phyloP scores from a whole-genome alignment of 768 basidiomycete species.

The Macrolepiota dolichaula region DNA sequence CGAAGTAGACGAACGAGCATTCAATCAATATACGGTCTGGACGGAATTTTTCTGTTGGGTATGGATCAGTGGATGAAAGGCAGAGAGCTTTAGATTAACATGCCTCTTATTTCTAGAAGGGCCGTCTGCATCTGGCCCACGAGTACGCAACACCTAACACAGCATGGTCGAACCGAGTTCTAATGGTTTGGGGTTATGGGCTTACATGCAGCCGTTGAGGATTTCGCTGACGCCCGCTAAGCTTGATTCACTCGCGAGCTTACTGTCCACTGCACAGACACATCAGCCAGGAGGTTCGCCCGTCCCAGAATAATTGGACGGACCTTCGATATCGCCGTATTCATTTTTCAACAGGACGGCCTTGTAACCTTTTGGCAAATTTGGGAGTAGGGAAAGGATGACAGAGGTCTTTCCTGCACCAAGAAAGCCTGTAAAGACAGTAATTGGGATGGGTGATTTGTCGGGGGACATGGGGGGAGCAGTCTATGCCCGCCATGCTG shows the following conservation, averaged over 20 bases:
- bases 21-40: conserved; percentile 95
- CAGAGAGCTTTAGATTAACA: conserved; percentile 1
- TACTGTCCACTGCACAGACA: conserved; percentile 69
- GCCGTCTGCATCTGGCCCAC: conserved; percentile 95
- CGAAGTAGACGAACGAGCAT: conserved; percentile 64
- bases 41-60: conserved; percentile 61
- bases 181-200: neutral
- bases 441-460: conserved; percentile 65
- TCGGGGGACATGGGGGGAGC: neutral
- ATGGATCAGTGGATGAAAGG: neutral
- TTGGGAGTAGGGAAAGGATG: conserved; percentile 80
- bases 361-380: conserved; percentile 81
- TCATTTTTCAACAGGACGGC: conserved; percentile 94
- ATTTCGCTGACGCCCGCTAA: conserved; percentile 90
- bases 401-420: conserved; percentile 79
- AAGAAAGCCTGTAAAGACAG: conserved; percentile 94
- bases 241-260: conserved; percentile 81
- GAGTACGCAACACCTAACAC: conserved; percentile 80
- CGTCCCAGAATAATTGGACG: neutral
- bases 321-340: conserved; percentile 91
- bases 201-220: conserved; percentile 92
- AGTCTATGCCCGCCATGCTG: neutral
- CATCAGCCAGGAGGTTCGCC: neutral
- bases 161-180: neutral
- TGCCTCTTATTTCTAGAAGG: conserved; percentile 81